Percentiles rank a stretch among this genome's conserved stretches.
Conservation (phyloP, 176 grass and related monocot genomes). For the Stipa capillata region DNA sequence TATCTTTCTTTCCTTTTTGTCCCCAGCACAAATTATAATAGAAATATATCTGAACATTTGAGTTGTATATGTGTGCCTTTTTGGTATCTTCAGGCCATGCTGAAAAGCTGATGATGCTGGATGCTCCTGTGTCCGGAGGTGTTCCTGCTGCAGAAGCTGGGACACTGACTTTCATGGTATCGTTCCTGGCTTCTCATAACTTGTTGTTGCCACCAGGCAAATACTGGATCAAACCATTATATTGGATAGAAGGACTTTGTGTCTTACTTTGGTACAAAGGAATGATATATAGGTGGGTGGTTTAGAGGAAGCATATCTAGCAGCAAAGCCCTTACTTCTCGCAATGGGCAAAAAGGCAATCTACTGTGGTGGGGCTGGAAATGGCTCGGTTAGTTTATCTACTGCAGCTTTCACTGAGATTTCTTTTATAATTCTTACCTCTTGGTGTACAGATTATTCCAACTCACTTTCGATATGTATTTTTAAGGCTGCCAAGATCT, state of each 20-base stretch:
- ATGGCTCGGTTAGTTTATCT: conserved; percentile 68
- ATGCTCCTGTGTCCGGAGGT: conserved; percentile 93
- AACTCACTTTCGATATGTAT: background rate
- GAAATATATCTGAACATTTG: conserved; percentile 5
- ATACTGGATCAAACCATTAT: background rate
- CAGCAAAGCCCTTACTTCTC: conserved; percentile 72
- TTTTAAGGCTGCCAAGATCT: conserved; percentile 88
- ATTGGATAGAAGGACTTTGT: background rate
- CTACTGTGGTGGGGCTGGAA: conserved; percentile 82
- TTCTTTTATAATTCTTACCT: background rate
- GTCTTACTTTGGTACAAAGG: conserved; percentile 14
- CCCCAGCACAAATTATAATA: background rate
- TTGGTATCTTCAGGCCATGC: conserved; percentile 43
- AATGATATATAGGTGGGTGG: conserved; percentile 70
- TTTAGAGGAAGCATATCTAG: conserved; percentile 74
- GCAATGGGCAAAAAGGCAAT: conserved; percentile 80
- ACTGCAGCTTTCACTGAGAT: background rate
- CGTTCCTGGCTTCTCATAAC: background rate
- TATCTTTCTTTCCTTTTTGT: background rate
- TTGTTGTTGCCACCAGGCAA: conserved; percentile 5
- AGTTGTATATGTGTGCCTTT: background rate
- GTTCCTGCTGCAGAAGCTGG: conserved; percentile 90
- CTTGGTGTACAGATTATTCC: background rate
- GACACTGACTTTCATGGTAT: conserved; percentile 92
- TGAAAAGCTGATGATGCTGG: conserved; percentile 62